Evolutionary conservation across 1,284 basidiomycete species (phyloP).

Genomic region (Sporisorium graminicola): DNA sequence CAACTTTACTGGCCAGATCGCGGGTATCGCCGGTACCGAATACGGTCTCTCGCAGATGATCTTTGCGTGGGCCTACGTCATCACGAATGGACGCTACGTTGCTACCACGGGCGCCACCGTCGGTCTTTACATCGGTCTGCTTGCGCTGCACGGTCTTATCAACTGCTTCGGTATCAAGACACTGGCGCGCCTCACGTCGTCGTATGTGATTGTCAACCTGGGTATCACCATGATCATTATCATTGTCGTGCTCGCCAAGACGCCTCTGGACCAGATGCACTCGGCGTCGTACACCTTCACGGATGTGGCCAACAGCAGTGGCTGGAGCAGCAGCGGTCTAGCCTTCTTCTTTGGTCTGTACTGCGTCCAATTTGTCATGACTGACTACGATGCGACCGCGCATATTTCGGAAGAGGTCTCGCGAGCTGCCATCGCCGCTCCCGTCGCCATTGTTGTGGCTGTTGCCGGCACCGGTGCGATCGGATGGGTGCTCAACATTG

Average conservation of each 20-base stretch:
- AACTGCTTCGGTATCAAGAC: conserved; percentile 86
- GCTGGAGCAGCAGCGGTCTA: conserved; percentile 83
- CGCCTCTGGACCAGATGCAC: conserved; percentile 83
- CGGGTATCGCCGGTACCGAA: conserved; percentile 86
- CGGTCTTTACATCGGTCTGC: conserved; percentile 62
- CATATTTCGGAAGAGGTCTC: conserved; percentile 94
- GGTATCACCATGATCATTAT: conserved; percentile 77
- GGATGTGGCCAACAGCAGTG: conserved; percentile 77
- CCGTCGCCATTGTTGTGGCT: conserved; percentile 84
- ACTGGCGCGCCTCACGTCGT: conserved; percentile 81
- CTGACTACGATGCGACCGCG: conserved; percentile 74
- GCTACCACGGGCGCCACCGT: conserved; percentile 59
- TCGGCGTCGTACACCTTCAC: conserved; percentile 78
- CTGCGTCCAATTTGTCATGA: conserved; percentile 80
- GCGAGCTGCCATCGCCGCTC: conserved; percentile 84
- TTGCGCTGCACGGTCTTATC: conserved; percentile 69
- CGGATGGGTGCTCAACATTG: conserved; percentile 71
- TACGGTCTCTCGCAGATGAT: conserved; percentile 92
- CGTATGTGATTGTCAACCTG: conserved; percentile 89
- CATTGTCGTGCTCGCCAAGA: conserved; percentile 82
- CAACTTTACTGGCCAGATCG: conserved; percentile 87
- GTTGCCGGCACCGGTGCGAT: conserved; percentile 72
- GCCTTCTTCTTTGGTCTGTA: conserved; percentile 88
- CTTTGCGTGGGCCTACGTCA: conserved; percentile 76
- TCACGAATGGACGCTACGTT: conserved; percentile 56